Evolutionary conservation across 768 basidiomycete species (phyloP).

Genomic region (Scleroderma bovista): DNA sequence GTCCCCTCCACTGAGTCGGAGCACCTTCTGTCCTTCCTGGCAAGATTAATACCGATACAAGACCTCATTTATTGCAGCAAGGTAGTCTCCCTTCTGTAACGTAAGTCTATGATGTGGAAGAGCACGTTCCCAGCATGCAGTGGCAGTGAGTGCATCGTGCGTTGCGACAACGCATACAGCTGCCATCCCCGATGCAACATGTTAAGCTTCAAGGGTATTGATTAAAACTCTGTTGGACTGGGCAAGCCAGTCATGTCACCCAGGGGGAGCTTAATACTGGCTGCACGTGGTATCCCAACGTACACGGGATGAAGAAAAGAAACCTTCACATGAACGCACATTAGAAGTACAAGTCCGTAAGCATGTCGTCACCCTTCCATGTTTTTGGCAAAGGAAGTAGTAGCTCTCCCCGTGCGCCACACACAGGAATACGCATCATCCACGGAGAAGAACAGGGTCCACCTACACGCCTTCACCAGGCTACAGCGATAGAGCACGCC

Average conservation of each 20-base stretch:
- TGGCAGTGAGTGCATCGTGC: conserved; percentile 22
- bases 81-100: conserved; percentile 9
- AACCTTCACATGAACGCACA: conserved; percentile 12
- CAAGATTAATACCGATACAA: conserved; percentile 2
- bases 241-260: neutral
- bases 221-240: neutral
- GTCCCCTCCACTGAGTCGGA: neutral
- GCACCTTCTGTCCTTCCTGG: neutral
- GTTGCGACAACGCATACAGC: neutral
- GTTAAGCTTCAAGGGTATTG: too few relatives aligned
- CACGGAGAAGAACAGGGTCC: conserved; percentile 18
- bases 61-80: conserved; percentile 10
- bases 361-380: conserved; percentile 28
- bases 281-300: conserved; percentile 7
- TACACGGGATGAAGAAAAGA: conserved; percentile 6
- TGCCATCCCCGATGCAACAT: too few relatives aligned
- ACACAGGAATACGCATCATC: conserved; percentile 20
- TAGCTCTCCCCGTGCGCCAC: conserved; percentile 22
- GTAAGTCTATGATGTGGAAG: conserved; percentile 27
- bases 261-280: conserved; percentile 4
- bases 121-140: conserved; percentile 25
- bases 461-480: conserved; percentile 24
- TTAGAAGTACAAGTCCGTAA: conserved; percentile 17
- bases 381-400: conserved; percentile 28
- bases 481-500: conserved; percentile 83